Evolutionary conservation across 2,329 filamentous ascomycete genomes (phyloP), one percentile per base, ranked within the genome.

Genomic region (Cercospora sp.): DNA sequence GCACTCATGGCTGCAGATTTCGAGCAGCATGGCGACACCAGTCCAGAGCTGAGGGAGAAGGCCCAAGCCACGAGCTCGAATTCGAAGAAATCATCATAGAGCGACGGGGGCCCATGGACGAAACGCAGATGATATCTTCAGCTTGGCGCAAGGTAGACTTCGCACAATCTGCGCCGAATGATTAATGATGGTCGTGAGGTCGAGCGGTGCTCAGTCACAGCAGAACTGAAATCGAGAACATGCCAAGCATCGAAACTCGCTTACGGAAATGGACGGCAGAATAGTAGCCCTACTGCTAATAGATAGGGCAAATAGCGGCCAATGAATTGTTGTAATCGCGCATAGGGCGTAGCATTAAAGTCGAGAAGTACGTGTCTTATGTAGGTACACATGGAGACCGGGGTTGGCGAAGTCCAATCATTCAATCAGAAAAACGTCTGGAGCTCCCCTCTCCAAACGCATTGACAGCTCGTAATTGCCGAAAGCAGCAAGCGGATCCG

Each of bases 1-100:
- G 94, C 94, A 7, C 82, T 98, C n/a, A 97, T 93, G 93, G 94
- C 94, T 48, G 91, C 92, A 18, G 93, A 81, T 59, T 66, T 80
- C 26, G 79, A 81, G 71, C 69, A 74, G 60, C 72, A 71, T 13
- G 69, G 73, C 12, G 75, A 72, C 3, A 79, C 76, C 10, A 74
- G 78, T 3, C 77, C 75, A 26, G 75, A 69, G 31, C 69, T 80
- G 40, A 72, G 73, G 60, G 75, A 79, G 42, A 73, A 78, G 66
- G 76, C 74, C 3, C 40, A 51, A 40, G 62, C 62, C 28, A 59
- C 55, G 28, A 59, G 55, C 55, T 59, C 55, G 9, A 59, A 59
- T 30, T 18, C 55, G 18, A 59, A 59, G 55, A 59, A 59, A 16
- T 31, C 55, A 13, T 59, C 30, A 5, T 59, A 59, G 55, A 6